Conservation (phyloP, 768 basidiomycete genomes). For the Mycena pura region DNA sequence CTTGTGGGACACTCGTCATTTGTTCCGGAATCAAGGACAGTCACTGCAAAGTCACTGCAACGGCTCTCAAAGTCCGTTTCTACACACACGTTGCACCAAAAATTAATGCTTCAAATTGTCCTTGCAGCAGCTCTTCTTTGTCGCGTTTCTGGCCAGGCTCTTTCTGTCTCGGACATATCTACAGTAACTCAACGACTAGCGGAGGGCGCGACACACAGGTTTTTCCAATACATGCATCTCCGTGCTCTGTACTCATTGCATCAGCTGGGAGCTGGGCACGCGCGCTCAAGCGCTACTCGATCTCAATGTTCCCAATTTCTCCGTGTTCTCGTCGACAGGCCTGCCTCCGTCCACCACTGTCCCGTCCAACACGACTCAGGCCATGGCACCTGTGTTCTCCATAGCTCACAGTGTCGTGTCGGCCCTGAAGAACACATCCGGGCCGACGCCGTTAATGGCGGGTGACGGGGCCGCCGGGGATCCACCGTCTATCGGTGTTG, state of each 20-base stretch:
- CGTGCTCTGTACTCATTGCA: background rate
- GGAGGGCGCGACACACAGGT: conserved; percentile 48
- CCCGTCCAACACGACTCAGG: conserved; percentile 38
- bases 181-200: conserved; percentile 44
- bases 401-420: conserved; percentile 60
- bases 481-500: conserved; percentile 78
- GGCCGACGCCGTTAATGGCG: conserved; percentile 63
- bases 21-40: too few relatives aligned
- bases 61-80: too few relatives aligned
- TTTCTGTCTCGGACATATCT: conserved; percentile 41
- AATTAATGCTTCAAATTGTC: too few relatives aligned
- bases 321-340: conserved; percentile 45
- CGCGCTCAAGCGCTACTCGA: conserved; percentile 57
- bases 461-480: conserved; percentile 74
- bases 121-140: background rate
- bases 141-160: conserved; percentile 33
- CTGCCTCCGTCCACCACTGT: conserved; percentile 47
- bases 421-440: conserved; percentile 46
- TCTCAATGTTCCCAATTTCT: conserved; percentile 50
- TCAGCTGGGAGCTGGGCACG: conserved; percentile 65
- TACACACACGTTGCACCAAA: too few relatives aligned
- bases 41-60: too few relatives aligned
- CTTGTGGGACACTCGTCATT: too few relatives aligned
- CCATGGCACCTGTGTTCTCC: conserved; percentile 60
- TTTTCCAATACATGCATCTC: background rate